Evolutionary conservation across 805 yeast species (phyloP).

Genomic region (Lipomyces kockii): DNA sequence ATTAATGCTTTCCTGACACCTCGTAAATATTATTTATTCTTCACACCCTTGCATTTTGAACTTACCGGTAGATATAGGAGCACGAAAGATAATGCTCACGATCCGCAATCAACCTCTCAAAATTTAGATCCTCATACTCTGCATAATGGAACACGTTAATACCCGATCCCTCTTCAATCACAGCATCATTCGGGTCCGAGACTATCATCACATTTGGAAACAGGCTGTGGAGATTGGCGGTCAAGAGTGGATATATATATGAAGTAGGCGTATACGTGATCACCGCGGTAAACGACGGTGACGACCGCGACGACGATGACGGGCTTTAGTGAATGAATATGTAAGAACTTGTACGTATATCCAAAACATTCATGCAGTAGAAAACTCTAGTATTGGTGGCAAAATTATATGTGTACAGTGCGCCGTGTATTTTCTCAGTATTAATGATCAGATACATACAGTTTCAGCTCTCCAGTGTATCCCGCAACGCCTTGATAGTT

Average conservation of each 20-base stretch:
- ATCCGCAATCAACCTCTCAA: slow-evolving; percentile 60
- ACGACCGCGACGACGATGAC: not conserved
- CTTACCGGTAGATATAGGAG: slow-evolving; percentile 68
- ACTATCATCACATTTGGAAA: slow-evolving; percentile 46
- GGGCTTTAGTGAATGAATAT: slow-evolving; percentile 4
- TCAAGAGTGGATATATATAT: slow-evolving; percentile 52
- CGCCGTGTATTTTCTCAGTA: not conserved
- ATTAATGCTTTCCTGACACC: slow-evolving; percentile 74
- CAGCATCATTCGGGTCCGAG: slow-evolving; percentile 38
- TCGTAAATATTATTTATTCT: not conserved
- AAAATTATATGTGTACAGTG: no score
- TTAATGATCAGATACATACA: slow-evolving; percentile 45
- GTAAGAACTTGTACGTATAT: not conserved
- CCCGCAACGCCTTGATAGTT: slow-evolving; percentile 61
- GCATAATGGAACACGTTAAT: slow-evolving; percentile 71
- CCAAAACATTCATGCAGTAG: not conserved
- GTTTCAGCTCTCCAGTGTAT: slow-evolving; percentile 60
- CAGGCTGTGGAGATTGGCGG: slow-evolving; percentile 42
- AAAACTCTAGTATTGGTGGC: not conserved
- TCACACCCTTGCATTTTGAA: not conserved
- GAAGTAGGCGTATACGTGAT: slow-evolving; percentile 47
- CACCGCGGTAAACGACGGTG: slow-evolving; percentile 31
- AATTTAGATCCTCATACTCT: slow-evolving; percentile 86
- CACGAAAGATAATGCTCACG: slow-evolving; percentile 64
- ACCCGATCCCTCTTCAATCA: slow-evolving; percentile 30